phyloP scores from a whole-genome alignment of 768 basidiomycete species.

The Kwoniella newhampshirensis region DNA sequence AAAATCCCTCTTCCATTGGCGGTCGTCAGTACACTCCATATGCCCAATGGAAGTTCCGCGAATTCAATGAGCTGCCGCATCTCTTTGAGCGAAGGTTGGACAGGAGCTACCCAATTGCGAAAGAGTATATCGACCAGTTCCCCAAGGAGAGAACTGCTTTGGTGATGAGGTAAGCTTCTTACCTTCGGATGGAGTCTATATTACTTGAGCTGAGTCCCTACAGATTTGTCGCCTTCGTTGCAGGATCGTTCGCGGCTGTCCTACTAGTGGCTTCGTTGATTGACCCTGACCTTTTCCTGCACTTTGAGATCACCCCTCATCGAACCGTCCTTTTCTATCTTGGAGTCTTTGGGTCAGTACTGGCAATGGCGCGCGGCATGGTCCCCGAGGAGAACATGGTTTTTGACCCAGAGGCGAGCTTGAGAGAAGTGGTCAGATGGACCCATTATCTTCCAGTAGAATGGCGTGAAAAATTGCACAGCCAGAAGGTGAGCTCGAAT shows the following conservation, averaged over 20 bases:
- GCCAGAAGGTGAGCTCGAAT: conserved; percentile 67
- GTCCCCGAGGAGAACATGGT: conserved; percentile 90
- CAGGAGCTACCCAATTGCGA: conserved; percentile 83
- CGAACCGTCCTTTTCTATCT: conserved; percentile 93
- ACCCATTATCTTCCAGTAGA: conserved; percentile 95
- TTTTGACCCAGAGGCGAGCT: conserved; percentile 87
- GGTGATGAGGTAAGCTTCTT: conserved; percentile 73
- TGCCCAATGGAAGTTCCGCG: conserved; percentile 97
- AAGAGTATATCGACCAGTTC: conserved; percentile 95
- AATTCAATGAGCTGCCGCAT: conserved; percentile 97
- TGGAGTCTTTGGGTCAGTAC: conserved; percentile 77
- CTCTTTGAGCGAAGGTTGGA: conserved; percentile 81
- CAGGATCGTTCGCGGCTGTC: conserved; percentile 95
- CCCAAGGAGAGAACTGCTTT: conserved; percentile 90
- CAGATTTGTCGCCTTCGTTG: conserved; percentile 93
- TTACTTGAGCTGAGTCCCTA: background rate
- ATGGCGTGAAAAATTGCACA: conserved; percentile 86
- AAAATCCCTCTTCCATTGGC: conserved; percentile 93
- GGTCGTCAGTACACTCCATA: conserved; percentile 89
- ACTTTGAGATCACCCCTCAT: conserved; percentile 91
- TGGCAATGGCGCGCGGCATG: conserved; percentile 91
- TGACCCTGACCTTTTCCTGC: conserved; percentile 88
- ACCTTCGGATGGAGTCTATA: background rate
- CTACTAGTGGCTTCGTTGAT: conserved; percentile 85
- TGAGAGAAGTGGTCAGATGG: conserved; percentile 87